Evolutionary conservation across 257 asterid genomes (phyloP).

Genomic region (Scutellaria minor): DNA sequence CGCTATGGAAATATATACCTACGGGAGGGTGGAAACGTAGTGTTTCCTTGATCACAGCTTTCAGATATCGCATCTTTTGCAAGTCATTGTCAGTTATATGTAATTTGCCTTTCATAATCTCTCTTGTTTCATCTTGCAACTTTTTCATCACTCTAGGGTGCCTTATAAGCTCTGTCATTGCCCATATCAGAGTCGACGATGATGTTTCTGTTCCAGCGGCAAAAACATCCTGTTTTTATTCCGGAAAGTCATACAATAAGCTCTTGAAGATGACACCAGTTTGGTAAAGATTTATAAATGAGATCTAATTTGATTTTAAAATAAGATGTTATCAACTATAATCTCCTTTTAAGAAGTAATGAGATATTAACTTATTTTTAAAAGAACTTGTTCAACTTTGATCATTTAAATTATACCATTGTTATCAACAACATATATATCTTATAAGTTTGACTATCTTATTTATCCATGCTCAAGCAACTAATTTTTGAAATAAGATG

Average conservation of each 20-base stretch:
- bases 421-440: no score
- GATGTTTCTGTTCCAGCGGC: slow-evolving; percentile 42
- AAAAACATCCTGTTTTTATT: slow-evolving; percentile 31
- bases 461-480: no score
- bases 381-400: no score
- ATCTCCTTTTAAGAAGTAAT: no score
- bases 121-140: slow-evolving; percentile 25
- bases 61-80: not conserved
- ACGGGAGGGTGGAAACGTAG: not conserved
- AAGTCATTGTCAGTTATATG: not conserved
- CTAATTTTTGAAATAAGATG: no score
- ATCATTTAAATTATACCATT: no score
- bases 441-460: no score
- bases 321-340: no score
- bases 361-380: no score
- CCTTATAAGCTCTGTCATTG: slow-evolving; percentile 25
- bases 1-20: not conserved
- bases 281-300: no score
- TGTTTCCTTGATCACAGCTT: slow-evolving; percentile 9
- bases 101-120: not conserved
- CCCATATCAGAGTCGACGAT: slow-evolving; percentile 34
- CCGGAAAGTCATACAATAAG: no score
- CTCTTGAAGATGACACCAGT: not conserved
- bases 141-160: slow-evolving; percentile 14
- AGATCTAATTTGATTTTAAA: no score